phyloP scores from a whole-genome alignment of 2,329 filamentous ascomycete genomes.

The Colletotrichum sp. region DNA sequence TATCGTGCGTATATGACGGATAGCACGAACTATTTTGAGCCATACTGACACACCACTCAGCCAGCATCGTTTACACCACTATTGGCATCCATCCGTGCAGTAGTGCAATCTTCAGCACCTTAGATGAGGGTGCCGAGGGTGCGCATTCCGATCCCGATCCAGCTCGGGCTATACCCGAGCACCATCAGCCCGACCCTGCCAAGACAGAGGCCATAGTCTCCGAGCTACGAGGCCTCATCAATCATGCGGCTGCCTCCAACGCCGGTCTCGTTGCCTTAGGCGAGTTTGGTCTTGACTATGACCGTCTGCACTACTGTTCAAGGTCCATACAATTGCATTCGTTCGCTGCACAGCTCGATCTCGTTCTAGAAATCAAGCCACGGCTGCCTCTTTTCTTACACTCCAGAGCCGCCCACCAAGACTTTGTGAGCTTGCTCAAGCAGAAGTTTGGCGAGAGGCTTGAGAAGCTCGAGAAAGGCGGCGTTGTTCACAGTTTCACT shows the following conservation, averaged over 20 bases:
- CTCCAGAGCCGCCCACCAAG: slow-evolving; percentile 82
- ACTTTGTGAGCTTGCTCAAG: slow-evolving; percentile 78
- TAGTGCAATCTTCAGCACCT: slow-evolving; percentile 75
- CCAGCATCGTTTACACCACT: slow-evolving; percentile 84
- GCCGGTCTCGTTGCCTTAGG: slow-evolving; percentile 78
- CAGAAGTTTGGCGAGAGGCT: slow-evolving; percentile 62
- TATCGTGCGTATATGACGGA: slow-evolving; percentile 63
- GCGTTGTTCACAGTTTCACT: slow-evolving; percentile 94
- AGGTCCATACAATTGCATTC: slow-evolving; percentile 82
- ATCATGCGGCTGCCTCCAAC: slow-evolving; percentile 55
- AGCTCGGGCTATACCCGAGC: slow-evolving; percentile 51
- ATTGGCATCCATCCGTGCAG: slow-evolving; percentile 94
- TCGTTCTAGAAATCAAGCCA: slow-evolving; percentile 72
- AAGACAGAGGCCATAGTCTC: slow-evolving; percentile 57
- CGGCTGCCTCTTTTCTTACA: slow-evolving; percentile 91
- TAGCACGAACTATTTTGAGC: not conserved
- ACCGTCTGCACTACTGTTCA: slow-evolving; percentile 82
- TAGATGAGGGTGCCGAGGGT: slow-evolving; percentile 47
- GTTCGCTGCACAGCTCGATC: slow-evolving; percentile 81
- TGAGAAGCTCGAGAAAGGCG: slow-evolving; percentile 72
- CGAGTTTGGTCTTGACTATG: slow-evolving; percentile 96
- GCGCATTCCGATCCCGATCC: slow-evolving; percentile 59
- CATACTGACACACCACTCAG: slow-evolving; percentile 45
- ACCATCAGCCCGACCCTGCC: slow-evolving; percentile 47
- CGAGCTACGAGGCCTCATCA: slow-evolving; percentile 69